Percentiles rank a stretch among this genome's conserved stretches.
Evolutionary conservation across 2,329 filamentous ascomycete species (phyloP).

Genomic region (Penicillium sp.): DNA sequence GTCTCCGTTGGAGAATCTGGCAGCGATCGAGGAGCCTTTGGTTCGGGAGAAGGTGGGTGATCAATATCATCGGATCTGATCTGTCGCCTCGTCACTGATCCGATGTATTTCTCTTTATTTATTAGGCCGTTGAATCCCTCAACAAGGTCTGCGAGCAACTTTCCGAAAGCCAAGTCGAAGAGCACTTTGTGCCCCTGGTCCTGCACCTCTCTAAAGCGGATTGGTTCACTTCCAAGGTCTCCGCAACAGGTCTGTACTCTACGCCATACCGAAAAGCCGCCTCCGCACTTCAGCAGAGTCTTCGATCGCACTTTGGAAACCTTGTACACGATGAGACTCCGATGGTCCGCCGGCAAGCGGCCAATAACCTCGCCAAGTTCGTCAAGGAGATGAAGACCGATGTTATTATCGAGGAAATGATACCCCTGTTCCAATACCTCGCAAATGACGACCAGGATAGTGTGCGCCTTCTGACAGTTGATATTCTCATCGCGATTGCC

Average conservation of each 20-base stretch:
- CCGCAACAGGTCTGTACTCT: slow-evolving; percentile 93
- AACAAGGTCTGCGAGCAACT: slow-evolving; percentile 98
- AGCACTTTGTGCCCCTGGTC: slow-evolving; percentile 94
- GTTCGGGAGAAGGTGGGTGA: slow-evolving; percentile 88
- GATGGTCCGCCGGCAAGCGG: slow-evolving; percentile 96
- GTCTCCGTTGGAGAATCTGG: slow-evolving; percentile 95
- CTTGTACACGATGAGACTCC: slow-evolving; percentile 98
- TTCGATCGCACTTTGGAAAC: slow-evolving; percentile 88
- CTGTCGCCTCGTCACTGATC: slow-evolving; percentile 9
- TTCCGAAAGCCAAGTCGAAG: slow-evolving; percentile 89
- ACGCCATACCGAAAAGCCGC: slow-evolving; percentile 91
- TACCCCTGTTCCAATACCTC: slow-evolving; percentile 96
- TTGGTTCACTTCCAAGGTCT: slow-evolving; percentile 99
- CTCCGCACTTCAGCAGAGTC: slow-evolving; percentile 82
- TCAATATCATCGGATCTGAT: not conserved
- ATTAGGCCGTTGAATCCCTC: slow-evolving; percentile 92
- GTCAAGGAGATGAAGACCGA: slow-evolving; percentile 93
- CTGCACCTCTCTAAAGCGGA: slow-evolving; percentile 97
- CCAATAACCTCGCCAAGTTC: slow-evolving; percentile 95
- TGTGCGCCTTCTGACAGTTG: slow-evolving; percentile 91
- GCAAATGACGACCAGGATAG: slow-evolving; percentile 97
- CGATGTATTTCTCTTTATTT: not conserved
- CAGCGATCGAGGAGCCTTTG: slow-evolving; percentile 96
- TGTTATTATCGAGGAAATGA: slow-evolving; percentile 97
- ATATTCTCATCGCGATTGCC: slow-evolving; percentile 93